Evolutionary conservation across 2,329 filamentous ascomycete species (phyloP).

Genomic region (Leptographium flavum): DNA sequence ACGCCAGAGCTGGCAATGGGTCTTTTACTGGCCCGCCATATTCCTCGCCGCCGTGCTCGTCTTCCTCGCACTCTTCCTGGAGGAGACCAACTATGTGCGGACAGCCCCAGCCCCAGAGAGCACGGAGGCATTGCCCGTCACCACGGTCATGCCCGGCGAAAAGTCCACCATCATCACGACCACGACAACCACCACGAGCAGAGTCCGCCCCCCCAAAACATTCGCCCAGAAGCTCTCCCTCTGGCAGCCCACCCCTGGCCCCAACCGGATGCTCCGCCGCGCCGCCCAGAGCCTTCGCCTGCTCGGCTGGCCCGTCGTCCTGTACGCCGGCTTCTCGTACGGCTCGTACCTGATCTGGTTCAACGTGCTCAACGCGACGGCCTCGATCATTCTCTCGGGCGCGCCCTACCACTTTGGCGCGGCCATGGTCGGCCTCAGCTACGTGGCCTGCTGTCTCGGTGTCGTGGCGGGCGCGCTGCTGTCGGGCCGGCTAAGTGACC

Average conservation of each 20-base stretch:
- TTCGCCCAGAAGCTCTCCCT: conserved; percentile 6
- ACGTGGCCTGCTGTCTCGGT: conserved; percentile 11
- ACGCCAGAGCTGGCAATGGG: conserved; percentile 33
- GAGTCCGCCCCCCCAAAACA: background rate
- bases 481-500: conserved; percentile 12
- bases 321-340: conserved; percentile 14
- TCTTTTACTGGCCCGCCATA: conserved; percentile 39
- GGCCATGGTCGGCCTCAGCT: conserved; percentile 11
- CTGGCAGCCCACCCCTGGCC: background rate
- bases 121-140: no score
- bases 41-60: conserved; percentile 32
- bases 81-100: conserved; percentile 44
- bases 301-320: conserved; percentile 6
- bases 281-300: background rate
- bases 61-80: conserved; percentile 42
- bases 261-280: background rate
- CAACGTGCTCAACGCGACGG: conserved; percentile 15
- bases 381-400: conserved; percentile 9
- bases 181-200: background rate
- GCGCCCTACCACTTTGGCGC: conserved; percentile 14
- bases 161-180: background rate
- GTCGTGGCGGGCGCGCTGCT: conserved; percentile 11
- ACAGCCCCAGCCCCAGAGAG: no score
- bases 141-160: no score
- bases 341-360: conserved; percentile 16